These are phyloP conservation scores for Anthostomella pinea DNA, from an alignment of 2,329 filamentous ascomycete species.

Conservation along the genomic window DNA sequence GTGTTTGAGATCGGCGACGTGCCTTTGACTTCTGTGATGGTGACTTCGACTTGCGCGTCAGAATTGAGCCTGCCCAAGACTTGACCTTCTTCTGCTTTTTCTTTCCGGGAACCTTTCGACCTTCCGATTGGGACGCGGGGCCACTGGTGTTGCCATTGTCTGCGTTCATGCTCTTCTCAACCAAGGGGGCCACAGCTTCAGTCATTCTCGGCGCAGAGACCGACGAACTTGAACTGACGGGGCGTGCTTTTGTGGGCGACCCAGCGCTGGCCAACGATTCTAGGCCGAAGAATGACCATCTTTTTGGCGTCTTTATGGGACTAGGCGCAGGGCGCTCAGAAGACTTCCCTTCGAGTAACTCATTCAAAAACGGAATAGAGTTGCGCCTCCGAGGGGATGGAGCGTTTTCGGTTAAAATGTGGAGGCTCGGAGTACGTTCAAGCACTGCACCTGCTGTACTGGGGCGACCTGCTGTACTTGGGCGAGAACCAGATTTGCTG, in stretches of 20 bases:
- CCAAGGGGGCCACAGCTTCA: conserved; percentile 30
- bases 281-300: conserved; percentile 62
- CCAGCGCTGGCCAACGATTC: conserved; percentile 50
- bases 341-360: conserved; percentile 36
- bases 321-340: conserved; percentile 39
- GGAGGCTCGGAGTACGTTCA: conserved; percentile 45
- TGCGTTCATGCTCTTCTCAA: conserved; percentile 36
- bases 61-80: conserved; percentile 65
- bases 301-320: conserved; percentile 51
- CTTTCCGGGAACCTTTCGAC: conserved; percentile 37
- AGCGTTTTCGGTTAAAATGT: conserved; percentile 30
- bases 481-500: conserved; percentile 50
- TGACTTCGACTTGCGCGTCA: conserved; percentile 59
- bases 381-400: conserved; percentile 51
- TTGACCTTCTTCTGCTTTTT: conserved; percentile 72
- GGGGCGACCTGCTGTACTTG: conserved; percentile 66
- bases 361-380: conserved; percentile 55
- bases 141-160: conserved; percentile 14
- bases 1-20: conserved; percentile 44
- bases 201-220: conserved; percentile 35
- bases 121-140: conserved; percentile 15
- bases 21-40: conserved; percentile 43
- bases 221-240: conserved; percentile 46
- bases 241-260: conserved; percentile 46
- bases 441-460: conserved; percentile 71